These are phyloP conservation scores for Plantago elongata DNA, from an alignment of 257 asterid genomes.

Conservation along the genomic window DNA sequence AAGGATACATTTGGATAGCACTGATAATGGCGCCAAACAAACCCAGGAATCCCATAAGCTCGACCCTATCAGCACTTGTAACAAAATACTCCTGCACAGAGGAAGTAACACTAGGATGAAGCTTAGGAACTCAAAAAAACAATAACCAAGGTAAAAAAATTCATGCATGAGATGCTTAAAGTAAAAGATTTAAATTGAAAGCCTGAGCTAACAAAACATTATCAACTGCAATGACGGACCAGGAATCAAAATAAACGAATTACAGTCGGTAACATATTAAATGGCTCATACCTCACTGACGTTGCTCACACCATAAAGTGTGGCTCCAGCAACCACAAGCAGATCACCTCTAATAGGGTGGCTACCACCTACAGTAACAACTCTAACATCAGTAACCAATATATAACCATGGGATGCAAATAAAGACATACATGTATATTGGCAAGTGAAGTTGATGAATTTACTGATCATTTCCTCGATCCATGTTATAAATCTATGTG, in stretches of 20 bases:
- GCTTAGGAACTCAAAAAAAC: background rate
- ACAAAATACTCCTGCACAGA: slow-evolving; percentile 73
- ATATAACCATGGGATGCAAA: background rate
- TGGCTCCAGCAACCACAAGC: slow-evolving; percentile 81
- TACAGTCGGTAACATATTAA: slow-evolving; percentile 8
- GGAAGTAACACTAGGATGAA: slow-evolving; percentile 16
- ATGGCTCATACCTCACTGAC: slow-evolving; percentile 71
- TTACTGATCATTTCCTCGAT: background rate
- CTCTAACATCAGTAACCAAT: slow-evolving; percentile 11
- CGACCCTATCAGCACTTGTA: slow-evolving; percentile 81
- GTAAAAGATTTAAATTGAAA: background rate
- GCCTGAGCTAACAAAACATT: background rate
- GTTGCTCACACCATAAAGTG: slow-evolving; percentile 76
- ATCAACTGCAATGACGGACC: background rate
- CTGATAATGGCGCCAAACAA: slow-evolving; percentile 84
- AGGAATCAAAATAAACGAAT: slow-evolving; percentile 8
- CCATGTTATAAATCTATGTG: background rate
- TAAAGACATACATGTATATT: background rate
- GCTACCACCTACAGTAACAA: slow-evolving; percentile 57
- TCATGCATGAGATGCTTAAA: background rate
- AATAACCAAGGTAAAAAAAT: background rate
- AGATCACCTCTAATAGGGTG: slow-evolving; percentile 77
- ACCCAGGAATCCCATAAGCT: slow-evolving; percentile 93
- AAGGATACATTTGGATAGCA: slow-evolving; percentile 83
- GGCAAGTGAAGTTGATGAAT: background rate